phyloP scores from a whole-genome alignment of 768 basidiomycete species.

The Tylopilus rubrobrunneus region DNA sequence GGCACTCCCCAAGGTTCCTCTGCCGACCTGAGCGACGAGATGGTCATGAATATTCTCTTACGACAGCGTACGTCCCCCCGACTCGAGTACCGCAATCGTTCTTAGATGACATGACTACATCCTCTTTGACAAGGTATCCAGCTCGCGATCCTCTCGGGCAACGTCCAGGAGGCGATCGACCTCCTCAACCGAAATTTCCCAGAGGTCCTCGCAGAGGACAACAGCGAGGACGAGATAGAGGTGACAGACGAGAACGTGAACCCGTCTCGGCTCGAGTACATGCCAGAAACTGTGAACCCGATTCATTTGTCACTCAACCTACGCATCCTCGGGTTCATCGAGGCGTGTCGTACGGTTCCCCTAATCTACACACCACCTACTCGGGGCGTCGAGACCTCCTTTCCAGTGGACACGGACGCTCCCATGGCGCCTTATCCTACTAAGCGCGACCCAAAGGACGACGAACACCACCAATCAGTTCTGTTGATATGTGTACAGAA shows the following conservation, averaged over 20 bases:
- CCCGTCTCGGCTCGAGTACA: constrained; percentile 42
- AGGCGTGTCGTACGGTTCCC: constrained; percentile 73
- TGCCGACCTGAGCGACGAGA: constrained; percentile 34
- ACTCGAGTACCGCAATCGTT: background rate
- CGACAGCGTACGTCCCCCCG: constrained; percentile 46
- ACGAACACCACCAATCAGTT: constrained; percentile 40
- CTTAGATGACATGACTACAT: background rate
- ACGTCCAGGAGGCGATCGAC: constrained; percentile 65
- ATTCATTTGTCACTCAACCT: constrained; percentile 78
- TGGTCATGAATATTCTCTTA: constrained; percentile 44
- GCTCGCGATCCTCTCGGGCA: constrained; percentile 65
- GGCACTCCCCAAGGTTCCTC: constrained; percentile 13
- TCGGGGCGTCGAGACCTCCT: constrained; percentile 6
- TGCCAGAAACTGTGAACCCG: constrained; percentile 66
- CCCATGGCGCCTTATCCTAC: constrained; percentile 5
- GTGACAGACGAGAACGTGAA: constrained; percentile 23
- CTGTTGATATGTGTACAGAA: constrained; percentile 61
- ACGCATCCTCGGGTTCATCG: constrained; percentile 83
- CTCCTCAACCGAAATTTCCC: constrained; percentile 75
- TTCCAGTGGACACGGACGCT: constrained; percentile 9
- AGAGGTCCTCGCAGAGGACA: constrained; percentile 47
- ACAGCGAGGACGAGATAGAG: constrained; percentile 10
- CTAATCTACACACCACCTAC: constrained; percentile 39
- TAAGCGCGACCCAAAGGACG: constrained; percentile 25
- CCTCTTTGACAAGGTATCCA: constrained; percentile 55